Percentiles rank a stretch among this genome's conserved stretches.
Evolutionary conservation across 2,329 filamentous ascomycete species (phyloP).

Genomic region (Pseudopithomyces maydicus): DNA sequence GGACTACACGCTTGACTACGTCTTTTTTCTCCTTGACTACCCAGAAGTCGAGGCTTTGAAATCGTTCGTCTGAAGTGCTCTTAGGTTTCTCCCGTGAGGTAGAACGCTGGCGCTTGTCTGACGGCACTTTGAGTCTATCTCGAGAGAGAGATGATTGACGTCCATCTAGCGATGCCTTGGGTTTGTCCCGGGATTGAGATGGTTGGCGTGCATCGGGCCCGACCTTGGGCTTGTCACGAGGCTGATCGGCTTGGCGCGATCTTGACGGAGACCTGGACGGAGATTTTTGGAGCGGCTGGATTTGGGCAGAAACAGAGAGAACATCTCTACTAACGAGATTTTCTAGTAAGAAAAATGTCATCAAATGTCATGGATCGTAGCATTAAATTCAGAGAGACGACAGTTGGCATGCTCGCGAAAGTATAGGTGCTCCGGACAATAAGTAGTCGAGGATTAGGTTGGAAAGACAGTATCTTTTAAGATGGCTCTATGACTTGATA

Average conservation of each 20-base stretch:
- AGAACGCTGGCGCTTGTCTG: neutral
- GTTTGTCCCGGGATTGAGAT: neutral
- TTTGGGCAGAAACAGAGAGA: conserved; percentile 1
- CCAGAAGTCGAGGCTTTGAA: conserved; percentile 7
- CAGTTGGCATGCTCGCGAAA: conserved; percentile 5
- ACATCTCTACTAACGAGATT: neutral
- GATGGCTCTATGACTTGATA: neutral
- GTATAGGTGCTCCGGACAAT: neutral
- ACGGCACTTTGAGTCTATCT: neutral
- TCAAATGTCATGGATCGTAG: neutral
- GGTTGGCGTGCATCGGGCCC: neutral
- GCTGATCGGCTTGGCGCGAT: neutral
- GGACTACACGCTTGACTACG: neutral
- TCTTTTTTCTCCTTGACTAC: conserved; percentile 1
- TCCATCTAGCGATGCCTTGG: neutral
- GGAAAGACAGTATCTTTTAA: neutral
- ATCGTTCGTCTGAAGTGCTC: neutral
- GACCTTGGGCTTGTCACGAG: conserved; percentile 1
- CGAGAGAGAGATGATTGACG: neutral
- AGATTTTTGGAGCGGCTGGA: neutral
- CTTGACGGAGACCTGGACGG: neutral
- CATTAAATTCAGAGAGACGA: neutral
- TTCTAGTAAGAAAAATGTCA: neutral
- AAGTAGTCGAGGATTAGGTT: neutral
- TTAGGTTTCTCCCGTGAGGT: neutral